These are phyloP conservation scores for Penicillium simplicissimum DNA, from an alignment of 495 filamentous ascomycete genomes.

Conservation along the genomic window DNA sequence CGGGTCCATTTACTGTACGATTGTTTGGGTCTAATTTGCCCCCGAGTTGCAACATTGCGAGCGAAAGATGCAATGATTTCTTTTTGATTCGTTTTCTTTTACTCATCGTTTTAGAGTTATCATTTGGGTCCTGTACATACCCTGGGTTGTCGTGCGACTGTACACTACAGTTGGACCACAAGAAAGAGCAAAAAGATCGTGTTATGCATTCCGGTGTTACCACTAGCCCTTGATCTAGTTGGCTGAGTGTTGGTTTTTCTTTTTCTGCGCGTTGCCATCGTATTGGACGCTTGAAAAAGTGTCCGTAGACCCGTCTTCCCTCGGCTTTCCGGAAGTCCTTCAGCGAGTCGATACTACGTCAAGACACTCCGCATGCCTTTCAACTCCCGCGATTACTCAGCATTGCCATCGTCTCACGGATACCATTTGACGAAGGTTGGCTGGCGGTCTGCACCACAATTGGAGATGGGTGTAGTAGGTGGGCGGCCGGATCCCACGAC, in stretches of 20 bases:
- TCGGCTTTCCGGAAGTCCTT: background rate
- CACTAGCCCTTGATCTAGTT: constrained; percentile 11
- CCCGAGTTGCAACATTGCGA: constrained; percentile 50
- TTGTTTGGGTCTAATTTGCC: constrained; percentile 49
- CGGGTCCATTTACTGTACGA: constrained; percentile 51
- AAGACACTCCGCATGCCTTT: constrained; percentile 3
- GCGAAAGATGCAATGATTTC: constrained; percentile 48
- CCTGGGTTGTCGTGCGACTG: constrained; percentile 49
- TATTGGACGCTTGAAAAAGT: constrained; percentile 6
- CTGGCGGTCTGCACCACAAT: constrained; percentile 31
- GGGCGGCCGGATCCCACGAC: constrained; percentile 44
- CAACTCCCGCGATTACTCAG: constrained; percentile 30
- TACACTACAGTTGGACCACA: constrained; percentile 50
- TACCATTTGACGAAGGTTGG: constrained; percentile 24
- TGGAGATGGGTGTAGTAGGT: constrained; percentile 43
- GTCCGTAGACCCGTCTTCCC: constrained; percentile 12
- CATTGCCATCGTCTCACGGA: constrained; percentile 39
- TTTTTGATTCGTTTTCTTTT: constrained; percentile 36
- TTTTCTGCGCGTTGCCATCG: constrained; percentile 2
- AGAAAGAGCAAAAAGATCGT: constrained; percentile 47
- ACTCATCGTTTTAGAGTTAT: constrained; percentile 45
- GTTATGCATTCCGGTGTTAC: constrained; percentile 41
- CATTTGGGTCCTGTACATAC: constrained; percentile 52
- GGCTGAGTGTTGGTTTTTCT: constrained; percentile 6
- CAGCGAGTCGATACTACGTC: background rate